Conservation (phyloP, 805 yeast genomes). For the Priceomyces fermenticarens region DNA sequence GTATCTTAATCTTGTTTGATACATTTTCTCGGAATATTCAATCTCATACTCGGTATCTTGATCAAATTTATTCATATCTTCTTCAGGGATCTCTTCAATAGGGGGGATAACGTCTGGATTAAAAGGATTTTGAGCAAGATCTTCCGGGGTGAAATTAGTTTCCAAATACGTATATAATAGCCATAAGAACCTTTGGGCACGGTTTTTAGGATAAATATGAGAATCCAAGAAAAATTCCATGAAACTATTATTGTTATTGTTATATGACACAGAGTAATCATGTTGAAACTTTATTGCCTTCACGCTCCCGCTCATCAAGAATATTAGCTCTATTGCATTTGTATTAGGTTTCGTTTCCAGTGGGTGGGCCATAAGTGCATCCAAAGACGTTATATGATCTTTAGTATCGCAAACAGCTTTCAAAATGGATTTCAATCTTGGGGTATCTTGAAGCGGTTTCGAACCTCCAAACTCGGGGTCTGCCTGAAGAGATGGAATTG, state of each 20-base stretch:
- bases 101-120: slow-evolving; percentile 40
- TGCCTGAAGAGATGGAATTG: slow-evolving; percentile 85
- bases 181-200: slow-evolving; percentile 81
- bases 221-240: slow-evolving; percentile 72
- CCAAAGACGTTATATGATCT: slow-evolving; percentile 45
- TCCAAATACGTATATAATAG: slow-evolving; percentile 76
- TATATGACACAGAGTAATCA: slow-evolving; percentile 14
- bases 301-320: slow-evolving; percentile 65
- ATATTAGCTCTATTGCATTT: slow-evolving; percentile 62
- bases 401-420: slow-evolving; percentile 82
- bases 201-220: slow-evolving; percentile 55
- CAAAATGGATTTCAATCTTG: slow-evolving; percentile 82
- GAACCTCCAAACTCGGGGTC: slow-evolving; percentile 47
- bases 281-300: slow-evolving; percentile 45
- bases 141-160: slow-evolving; percentile 56
- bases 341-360: slow-evolving; percentile 51
- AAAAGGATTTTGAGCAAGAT: slow-evolving; percentile 58
- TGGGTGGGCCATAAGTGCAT: slow-evolving; percentile 41
- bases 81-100: slow-evolving; percentile 25
- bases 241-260: slow-evolving; percentile 39
- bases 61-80: slow-evolving; percentile 31
- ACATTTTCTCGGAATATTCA: slow-evolving; percentile 49
- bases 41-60: slow-evolving; percentile 48
- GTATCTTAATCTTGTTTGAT: slow-evolving; percentile 36
- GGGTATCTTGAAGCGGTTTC: slow-evolving; percentile 91